Conservation (phyloP, 1,139 yeast species). For the Suhomyces bokatorum region DNA sequence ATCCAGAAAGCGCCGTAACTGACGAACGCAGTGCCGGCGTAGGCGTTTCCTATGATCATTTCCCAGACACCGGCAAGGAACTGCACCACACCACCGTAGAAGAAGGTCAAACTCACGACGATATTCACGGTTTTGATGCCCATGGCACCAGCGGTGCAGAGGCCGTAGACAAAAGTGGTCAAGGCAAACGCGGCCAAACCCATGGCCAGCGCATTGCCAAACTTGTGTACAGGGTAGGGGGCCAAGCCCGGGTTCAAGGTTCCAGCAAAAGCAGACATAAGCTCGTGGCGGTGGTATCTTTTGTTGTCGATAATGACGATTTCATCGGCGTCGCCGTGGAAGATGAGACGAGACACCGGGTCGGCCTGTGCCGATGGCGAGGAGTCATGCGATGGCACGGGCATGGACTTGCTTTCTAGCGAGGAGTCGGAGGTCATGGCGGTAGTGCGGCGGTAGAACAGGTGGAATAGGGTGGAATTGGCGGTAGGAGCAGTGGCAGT, state of each 20-base stretch:
- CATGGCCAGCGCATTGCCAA: conserved; percentile 78
- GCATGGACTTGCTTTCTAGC: neutral
- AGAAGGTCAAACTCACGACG: conserved; percentile 49
- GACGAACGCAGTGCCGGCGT: conserved; percentile 38
- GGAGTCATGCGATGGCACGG: conserved; percentile 3
- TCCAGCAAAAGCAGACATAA: conserved; percentile 42
- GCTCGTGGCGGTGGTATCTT: conserved; percentile 32
- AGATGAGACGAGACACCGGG: conserved; percentile 5
- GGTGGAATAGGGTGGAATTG: neutral
- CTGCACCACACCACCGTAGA: conserved; percentile 51
- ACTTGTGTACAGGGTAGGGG: conserved; percentile 66
- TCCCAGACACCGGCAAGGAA: conserved; percentile 57
- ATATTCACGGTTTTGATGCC: conserved; percentile 48
- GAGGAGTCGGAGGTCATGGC: conserved; percentile 5
- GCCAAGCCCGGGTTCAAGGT: conserved; percentile 54
- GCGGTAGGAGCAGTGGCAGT: too few species aligned
- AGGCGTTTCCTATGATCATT: conserved; percentile 36
- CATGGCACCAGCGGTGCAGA: conserved; percentile 53
- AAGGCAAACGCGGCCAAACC: conserved; percentile 82
- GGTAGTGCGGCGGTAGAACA: neutral
- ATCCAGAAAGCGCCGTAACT: conserved; percentile 42
- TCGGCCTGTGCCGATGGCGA: neutral
- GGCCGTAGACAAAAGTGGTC: conserved; percentile 78
- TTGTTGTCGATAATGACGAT: conserved; percentile 32
- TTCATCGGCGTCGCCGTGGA: conserved; percentile 25